Conservation (phyloP, 441 rosid species). For the Theobroma grandiflorum region DNA sequence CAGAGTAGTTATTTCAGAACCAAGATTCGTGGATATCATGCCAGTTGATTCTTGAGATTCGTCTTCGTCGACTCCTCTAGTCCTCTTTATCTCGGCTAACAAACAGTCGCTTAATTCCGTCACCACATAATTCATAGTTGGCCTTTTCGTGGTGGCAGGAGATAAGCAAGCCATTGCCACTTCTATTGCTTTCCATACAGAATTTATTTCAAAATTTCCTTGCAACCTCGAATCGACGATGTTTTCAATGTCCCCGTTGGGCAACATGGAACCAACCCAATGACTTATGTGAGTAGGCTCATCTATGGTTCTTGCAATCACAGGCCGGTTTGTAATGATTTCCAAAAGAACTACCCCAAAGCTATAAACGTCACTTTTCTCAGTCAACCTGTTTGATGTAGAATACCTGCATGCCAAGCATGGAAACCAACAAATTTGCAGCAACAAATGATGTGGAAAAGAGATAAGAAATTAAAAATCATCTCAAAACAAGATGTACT, state of each 20-base stretch:
- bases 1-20: background rate
- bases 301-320: conserved; percentile 1
- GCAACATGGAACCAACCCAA: conserved; percentile 31
- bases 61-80: background rate
- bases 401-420: background rate
- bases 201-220: conserved; percentile 46
- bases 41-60: background rate
- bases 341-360: conserved; percentile 44
- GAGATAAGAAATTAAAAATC: background rate
- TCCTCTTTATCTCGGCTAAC: background rate
- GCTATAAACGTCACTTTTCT: conserved; percentile 31
- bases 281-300: conserved; percentile 24
- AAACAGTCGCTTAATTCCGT: conserved; percentile 50
- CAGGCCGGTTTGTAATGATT: conserved; percentile 36
- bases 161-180: conserved; percentile 51
- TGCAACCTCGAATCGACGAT: conserved; percentile 54
- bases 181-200: conserved; percentile 57
- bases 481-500: background rate
- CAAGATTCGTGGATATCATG: background rate
- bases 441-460: background rate
- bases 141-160: conserved; percentile 40
- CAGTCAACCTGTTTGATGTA: background rate
- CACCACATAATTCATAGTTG: conserved; percentile 48
- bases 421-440: background rate
- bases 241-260: conserved; percentile 47